Evolutionary conservation across 257 asterid species (phyloP), one percentile per base, ranked within the genome.

Genomic region (Capsicum chinense): DNA sequence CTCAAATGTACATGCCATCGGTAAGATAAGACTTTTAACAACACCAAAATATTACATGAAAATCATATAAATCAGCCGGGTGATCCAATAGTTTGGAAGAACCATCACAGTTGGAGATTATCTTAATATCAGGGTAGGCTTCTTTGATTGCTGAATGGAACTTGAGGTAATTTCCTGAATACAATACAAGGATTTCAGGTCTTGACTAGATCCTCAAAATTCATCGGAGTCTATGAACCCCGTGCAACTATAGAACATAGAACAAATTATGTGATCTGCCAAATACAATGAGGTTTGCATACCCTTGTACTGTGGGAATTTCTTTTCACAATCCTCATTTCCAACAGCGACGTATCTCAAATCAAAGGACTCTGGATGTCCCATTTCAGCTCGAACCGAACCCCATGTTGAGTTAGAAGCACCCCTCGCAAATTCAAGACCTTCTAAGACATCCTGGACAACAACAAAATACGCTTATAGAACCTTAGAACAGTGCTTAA

Each of bases 331-430:
- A 81, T 95, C 98, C 88, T 97, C 99, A 42, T 97, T 95, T 37
- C 99, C 99, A 64, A 97, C 88, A 7, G 99, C 98, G 84, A 97
- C 99, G 70, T 97, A 93, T 93, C 84, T 93, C 90, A 97, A 84
- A 85, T 91, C 95, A 74, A 97, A 97, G 56, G 98, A 98, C 86
- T 93, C 93, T 4, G 94, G 97, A 84, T 93, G 99, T 62, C 98
- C 98, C 94, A 97, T 81, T 85, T 89, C 79, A 84, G 98, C 97
- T 92, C 99, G 90, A 85, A 90, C 84, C 35, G 97, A 92, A 87
- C 99, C 99, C 99, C 98, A 97, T 90, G 56, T 93, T 76, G 99
- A 92, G 17, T 86, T 44, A 39, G 92, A 83, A 88, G 87, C 94
- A 13, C 99, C 98, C 83, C 89, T 91, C 5, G 98, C 97, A 86